Base-by-base conservation (phyloP, 2,329 filamentous ascomycete genomes). In the Cytospora paraplurivora region DNA sequence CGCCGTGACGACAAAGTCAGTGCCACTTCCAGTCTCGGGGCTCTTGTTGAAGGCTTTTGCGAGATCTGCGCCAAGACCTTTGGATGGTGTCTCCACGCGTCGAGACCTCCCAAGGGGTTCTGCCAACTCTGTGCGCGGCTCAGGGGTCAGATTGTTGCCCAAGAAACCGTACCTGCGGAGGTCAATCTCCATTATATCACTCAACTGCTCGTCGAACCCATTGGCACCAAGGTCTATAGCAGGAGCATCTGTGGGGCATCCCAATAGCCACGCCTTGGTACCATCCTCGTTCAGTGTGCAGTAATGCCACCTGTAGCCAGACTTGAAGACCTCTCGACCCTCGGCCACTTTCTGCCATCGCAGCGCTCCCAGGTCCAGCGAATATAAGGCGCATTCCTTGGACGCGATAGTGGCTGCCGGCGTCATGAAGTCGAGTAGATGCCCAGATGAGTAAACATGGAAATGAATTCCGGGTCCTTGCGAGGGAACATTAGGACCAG, bases 281-380 rank as follows among this genome's bases (percentile, higher is more conserved):
- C 94, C 94, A 70, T 96, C 92, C 66, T 95, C 89, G 73, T 97
- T 96, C 77, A 97, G 90, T 3, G 93, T 96, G 75, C 95, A 98
- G 74, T 99, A 99, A 75, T 98, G 94, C 95, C 95, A 99, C 65
- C 94, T 87, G 75, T 95, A 98, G n/a, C 90, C 92, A 0, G 88
- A 81, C 69, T 91, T 91, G 77, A 97, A 99, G 38, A 99, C 89
- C 73, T 99, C 95, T 56, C 92, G 90, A 4, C 95, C 95, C 71
- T 97, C 94, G 1, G 94, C 95, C 19, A 99, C 82, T 73, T 93
- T 96, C 75, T 97, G 93, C 95, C 95, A 99, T 55, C 93, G 88
- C 56, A 98, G 78, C 0, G 91, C 89, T 63, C 90, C 89, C 12
- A 99, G 81, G 70, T 99, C 95, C 33, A 99, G 79, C 4, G 93